Conservation (phyloP, 768 basidiomycete genomes). For the Cystofilobasidium ferigula region DNA sequence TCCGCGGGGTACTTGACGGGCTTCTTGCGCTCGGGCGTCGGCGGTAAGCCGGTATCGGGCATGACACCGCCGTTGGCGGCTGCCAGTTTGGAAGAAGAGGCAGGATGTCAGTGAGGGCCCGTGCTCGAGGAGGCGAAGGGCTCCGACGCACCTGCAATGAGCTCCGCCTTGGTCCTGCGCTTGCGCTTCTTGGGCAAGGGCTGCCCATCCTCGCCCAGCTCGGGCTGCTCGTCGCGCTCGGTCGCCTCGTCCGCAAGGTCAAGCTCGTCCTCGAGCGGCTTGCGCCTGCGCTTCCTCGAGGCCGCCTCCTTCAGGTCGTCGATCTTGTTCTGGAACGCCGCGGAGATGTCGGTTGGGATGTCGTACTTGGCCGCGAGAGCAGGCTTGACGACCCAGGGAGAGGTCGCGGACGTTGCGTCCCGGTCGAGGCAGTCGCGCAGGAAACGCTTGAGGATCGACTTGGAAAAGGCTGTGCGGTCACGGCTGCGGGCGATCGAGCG, state of each 20-base stretch:
- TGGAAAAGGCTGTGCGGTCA: constrained; percentile 89
- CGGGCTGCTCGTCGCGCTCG: neutral
- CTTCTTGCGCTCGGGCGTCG: constrained; percentile 63
- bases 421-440: constrained; percentile 91
- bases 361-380: constrained; percentile 73
- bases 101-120: too few species aligned
- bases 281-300: constrained; percentile 82
- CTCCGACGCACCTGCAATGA: neutral
- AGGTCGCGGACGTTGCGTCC: constrained; percentile 69
- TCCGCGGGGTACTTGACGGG: constrained; percentile 86
- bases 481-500: constrained; percentile 48
- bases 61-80: neutral
- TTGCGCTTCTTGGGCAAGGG: constrained; percentile 4
- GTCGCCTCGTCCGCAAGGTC: neutral
- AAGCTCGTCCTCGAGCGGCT: constrained; percentile 47
- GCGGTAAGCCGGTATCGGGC: constrained; percentile 2
- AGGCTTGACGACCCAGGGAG: constrained; percentile 90
- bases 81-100: neutral
- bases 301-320: constrained; percentile 57
- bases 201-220: constrained; percentile 30
- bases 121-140: neutral
- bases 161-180: neutral
- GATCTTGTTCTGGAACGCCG: constrained; percentile 66
- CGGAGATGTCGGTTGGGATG: constrained; percentile 73
- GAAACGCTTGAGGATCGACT: constrained; percentile 90